Evolutionary conservation across 2,329 filamentous ascomycete species (phyloP), one percentile per base, ranked within the genome.

Genomic region (Hirsutella minnesotensis): DNA sequence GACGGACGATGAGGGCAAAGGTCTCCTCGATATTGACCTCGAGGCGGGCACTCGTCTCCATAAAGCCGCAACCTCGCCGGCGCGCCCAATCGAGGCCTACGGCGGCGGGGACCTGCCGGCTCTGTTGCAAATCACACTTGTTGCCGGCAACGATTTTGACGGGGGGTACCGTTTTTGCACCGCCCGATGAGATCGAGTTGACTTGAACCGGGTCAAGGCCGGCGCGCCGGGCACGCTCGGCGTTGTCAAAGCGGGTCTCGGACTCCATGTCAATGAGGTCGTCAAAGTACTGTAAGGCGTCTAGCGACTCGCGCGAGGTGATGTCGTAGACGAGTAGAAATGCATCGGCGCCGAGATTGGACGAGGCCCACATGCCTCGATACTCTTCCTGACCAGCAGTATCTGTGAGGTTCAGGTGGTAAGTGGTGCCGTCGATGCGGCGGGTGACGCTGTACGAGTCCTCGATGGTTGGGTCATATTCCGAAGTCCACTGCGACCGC

Each of bases 331-430:
- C 86, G 53, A 92, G 75, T 19, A 92, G 72, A 66, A 90, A 92
- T 49, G 85, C 86, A 59, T 92, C 86, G 47, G 83, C 82, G 57
- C 77, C 74, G 15, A 90, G 75, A 60, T 89, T 90, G 20, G 80
- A 81, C 29, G 79, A 73, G 1, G 83, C 84, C 86, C 86, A 92
- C 70, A 92, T 85, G 53, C 83, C 81, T 51, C 86, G 81, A 67
- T 92, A 92, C 65, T 92, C 86, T 65, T 92, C 86, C 61, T 92
- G 86, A n/a, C 86, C 86, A 21, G 86, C 86, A 1, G 86, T 90
- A 67, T 92, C 86, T 46, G 84, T 90, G 40, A 92, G 73, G 39
- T 75, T 72, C 30, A 92, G 78, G 61, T 86, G 82, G 70, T 89
- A 90, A 40, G 77, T 79, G 42, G 90, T 73, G 56, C 86, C 86